Conservation (phyloP, 176 grass and related monocot species). For the Urochloa ruziziensis region DNA sequence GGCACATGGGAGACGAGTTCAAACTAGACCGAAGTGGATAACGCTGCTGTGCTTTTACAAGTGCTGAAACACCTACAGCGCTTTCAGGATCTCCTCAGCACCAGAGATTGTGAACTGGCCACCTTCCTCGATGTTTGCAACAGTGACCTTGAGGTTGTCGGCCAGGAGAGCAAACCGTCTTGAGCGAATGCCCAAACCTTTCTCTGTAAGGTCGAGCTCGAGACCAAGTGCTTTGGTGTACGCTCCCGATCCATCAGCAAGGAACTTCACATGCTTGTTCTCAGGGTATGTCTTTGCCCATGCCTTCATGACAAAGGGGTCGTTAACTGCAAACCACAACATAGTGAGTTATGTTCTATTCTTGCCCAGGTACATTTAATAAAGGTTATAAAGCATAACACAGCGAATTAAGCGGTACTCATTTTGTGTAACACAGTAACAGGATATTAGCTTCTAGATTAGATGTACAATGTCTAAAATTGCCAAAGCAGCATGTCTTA, state of each 20-base stretch:
- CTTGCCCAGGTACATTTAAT: not conserved
- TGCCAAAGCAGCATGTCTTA: not conserved
- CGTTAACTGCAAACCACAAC: constrained; percentile 58
- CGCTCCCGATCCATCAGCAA: constrained; percentile 73
- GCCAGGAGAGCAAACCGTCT: constrained; percentile 78
- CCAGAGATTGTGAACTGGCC: constrained; percentile 92
- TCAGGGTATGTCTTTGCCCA: constrained; percentile 91
- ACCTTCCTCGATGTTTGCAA: constrained; percentile 89
- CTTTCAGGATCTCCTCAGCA: constrained; percentile 94
- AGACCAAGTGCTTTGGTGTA: constrained; percentile 86
- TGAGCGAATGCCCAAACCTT: constrained; percentile 74
- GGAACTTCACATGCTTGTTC: constrained; percentile 94
- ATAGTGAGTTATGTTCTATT: not conserved
- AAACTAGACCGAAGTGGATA: not conserved
- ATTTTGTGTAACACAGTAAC: not conserved
- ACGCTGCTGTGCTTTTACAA: not conserved
- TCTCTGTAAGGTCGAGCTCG: constrained; percentile 86
- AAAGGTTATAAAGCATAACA: not conserved
- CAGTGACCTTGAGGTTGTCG: constrained; percentile 71
- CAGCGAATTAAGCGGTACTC: not conserved
- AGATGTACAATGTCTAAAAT: not conserved
- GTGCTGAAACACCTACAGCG: constrained; percentile 47
- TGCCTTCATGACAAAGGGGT: constrained; percentile 93
- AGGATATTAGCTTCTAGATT: not conserved
- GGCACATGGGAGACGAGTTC: not conserved